Conservation (phyloP, 2,329 filamentous ascomycete genomes). For the Pseudofabraea citricarpa region DNA sequence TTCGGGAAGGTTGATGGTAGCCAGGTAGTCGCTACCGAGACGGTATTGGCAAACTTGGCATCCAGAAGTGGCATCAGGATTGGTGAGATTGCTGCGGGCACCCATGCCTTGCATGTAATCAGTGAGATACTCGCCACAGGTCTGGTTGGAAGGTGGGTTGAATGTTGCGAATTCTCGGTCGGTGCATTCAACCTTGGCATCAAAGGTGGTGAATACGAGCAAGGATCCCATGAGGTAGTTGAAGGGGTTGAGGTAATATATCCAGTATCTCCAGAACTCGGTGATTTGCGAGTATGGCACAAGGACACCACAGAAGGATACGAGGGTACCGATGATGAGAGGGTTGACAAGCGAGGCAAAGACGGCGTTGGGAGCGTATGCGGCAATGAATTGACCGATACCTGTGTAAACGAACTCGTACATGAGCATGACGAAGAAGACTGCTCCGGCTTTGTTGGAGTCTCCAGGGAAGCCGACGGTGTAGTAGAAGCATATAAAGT, state of each 20-base stretch:
- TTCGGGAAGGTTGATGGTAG: slow-evolving; percentile 52
- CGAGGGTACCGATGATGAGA: slow-evolving; percentile 49
- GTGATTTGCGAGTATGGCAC: slow-evolving; percentile 61
- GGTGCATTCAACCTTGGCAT: slow-evolving; percentile 48
- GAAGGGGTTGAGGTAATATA: slow-evolving; percentile 56
- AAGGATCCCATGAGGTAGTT: slow-evolving; percentile 56
- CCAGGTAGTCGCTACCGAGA: slow-evolving; percentile 54
- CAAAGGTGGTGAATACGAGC: slow-evolving; percentile 47
- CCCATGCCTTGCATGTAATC: slow-evolving; percentile 46
- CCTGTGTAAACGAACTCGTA: slow-evolving; percentile 58
- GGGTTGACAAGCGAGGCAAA: slow-evolving; percentile 56
- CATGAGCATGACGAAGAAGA: slow-evolving; percentile 50
- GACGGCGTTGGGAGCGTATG: slow-evolving; percentile 56
- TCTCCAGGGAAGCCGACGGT: slow-evolving; percentile 45
- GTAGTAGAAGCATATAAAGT: slow-evolving; percentile 53
- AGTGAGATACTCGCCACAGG: slow-evolving; percentile 53
- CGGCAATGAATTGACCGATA: slow-evolving; percentile 59
- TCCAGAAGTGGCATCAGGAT: slow-evolving; percentile 48
- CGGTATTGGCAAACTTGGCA: slow-evolving; percentile 60
- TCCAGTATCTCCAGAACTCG: slow-evolving; percentile 52
- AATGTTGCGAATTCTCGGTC: slow-evolving; percentile 44
- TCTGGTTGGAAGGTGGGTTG: slow-evolving; percentile 31
- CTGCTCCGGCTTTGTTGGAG: slow-evolving; percentile 43
- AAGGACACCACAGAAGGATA: slow-evolving; percentile 71
- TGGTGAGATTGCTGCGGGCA: slow-evolving; percentile 45